phyloP scores from a whole-genome alignment of 768 basidiomycete genomes.

The Boletellus ananas region DNA sequence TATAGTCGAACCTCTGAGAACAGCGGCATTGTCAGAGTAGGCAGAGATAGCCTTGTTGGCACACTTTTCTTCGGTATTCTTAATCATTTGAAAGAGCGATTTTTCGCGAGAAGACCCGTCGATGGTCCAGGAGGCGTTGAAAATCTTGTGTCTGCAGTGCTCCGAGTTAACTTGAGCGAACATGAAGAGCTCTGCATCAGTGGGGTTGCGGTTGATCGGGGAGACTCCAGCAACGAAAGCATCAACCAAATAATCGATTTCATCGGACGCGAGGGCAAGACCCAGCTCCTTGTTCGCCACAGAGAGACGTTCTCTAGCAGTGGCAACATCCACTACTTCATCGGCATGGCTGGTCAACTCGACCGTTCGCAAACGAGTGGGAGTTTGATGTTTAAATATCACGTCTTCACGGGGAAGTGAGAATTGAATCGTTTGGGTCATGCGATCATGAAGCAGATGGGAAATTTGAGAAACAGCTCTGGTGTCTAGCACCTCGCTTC shows the following conservation, averaged over 20 bases:
- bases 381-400: slow-evolving; percentile 58
- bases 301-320: slow-evolving; percentile 61
- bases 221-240: slow-evolving; percentile 74
- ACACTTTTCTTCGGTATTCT: slow-evolving; percentile 84
- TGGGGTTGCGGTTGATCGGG: slow-evolving; percentile 79
- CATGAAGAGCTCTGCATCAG: slow-evolving; percentile 99
- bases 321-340: slow-evolving; percentile 24
- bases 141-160: slow-evolving; percentile 99
- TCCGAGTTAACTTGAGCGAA: slow-evolving; percentile 99
- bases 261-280: slow-evolving; percentile 83
- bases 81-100: slow-evolving; percentile 95
- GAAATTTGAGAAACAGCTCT: slow-evolving; percentile 53
- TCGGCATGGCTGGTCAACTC: slow-evolving; percentile 44
- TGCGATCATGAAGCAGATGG: slow-evolving; percentile 86
- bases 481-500: slow-evolving; percentile 38
- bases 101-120: slow-evolving; percentile 60
- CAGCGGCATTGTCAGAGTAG: slow-evolving; percentile 98
- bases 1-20: slow-evolving; percentile 66
- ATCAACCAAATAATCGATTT: slow-evolving; percentile 88
- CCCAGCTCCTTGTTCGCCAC: slow-evolving; percentile 82
- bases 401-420: slow-evolving; percentile 52
- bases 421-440: slow-evolving; percentile 82
- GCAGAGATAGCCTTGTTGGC: slow-evolving; percentile 85
- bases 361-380: slow-evolving; percentile 68
- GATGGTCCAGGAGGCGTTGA: slow-evolving; percentile 95